These are phyloP conservation scores for Diaporthe humulicola DNA, from an alignment of 2,329 filamentous ascomycete genomes.

Conservation along the genomic window DNA sequence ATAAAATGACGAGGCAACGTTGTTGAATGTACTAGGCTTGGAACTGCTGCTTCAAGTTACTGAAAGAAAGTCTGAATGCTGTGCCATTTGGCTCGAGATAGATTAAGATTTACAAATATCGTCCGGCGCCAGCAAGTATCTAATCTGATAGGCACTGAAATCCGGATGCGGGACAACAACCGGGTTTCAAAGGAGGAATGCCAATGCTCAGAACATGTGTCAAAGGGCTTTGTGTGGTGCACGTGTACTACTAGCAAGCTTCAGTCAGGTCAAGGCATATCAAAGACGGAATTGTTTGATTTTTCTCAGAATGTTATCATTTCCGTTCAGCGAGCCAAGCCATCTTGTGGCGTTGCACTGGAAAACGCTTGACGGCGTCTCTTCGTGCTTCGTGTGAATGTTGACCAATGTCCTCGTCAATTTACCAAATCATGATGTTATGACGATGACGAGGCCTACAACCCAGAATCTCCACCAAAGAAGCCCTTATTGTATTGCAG, in stretches of 20 bases:
- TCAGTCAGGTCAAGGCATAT: neutral
- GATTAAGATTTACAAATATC: neutral
- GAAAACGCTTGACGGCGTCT: no score
- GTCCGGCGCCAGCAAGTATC: neutral
- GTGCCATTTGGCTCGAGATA: neutral
- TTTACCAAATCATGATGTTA: no score
- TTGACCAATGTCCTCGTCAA: no score
- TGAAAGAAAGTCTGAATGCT: neutral
- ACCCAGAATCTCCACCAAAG: accelerated
- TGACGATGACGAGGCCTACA: no score
- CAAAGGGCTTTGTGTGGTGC: neutral
- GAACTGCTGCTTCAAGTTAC: neutral
- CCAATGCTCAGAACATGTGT: neutral
- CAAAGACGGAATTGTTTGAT: neutral
- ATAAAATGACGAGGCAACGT: neutral
- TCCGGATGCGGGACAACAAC: neutral
- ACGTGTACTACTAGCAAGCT: no score
- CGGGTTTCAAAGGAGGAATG: neutral
- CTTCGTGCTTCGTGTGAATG: no score
- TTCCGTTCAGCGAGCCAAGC: no score
- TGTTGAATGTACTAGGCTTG: no score
- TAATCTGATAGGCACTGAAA: no score
- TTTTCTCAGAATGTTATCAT: neutral
- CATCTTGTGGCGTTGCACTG: no score
- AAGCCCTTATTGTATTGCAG: neutral